Base-by-base conservation (phyloP, 139 green algal genomes). In the Coccomyxa sp. region DNA sequence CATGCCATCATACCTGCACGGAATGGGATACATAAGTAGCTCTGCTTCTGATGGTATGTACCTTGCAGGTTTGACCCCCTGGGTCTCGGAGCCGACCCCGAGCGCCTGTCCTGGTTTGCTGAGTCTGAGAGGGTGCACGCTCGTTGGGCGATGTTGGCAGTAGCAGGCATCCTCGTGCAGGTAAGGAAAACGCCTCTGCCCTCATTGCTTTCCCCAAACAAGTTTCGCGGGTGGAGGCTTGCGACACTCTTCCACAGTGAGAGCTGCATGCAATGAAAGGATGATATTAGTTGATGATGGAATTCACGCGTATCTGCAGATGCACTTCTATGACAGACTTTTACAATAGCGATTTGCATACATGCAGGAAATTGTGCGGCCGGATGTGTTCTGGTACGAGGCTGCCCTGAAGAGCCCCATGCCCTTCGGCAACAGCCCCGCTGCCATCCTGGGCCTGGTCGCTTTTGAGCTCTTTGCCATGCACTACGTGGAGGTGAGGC, bases 91-190 rank as follows among this genome's bases (percentile, higher is more conserved):
- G 82, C 88, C 31, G 87, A 95, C 81, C 88, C 93, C 87, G 84
- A 83, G 30, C 68, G 66, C 60, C 86, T 91, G 31, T 67, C 32
- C 0, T 89, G 81, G 83, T 85, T 83, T 32, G 84, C 81, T 10
- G 82, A 88, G 15, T 60, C 86, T 13, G 91, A 94, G 88, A 88
- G 89, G 31, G 90, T 95, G 85, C 95, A 98, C 88, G 79, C 79
- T 57, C 92, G 95, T 82, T 98, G 94, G 94, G 95, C 95, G 51
- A 98, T 98, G 95, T 87, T 96, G 14, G 95, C 87, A 45, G 93
- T 95, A 51, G 95, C 95, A 13, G 95, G 95, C 74, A 95, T 98
- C 85, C 86, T 98, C 27, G 90, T 84, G 23, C 94, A 95, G 86
- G 93, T 95, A 79, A 77, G 90, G 3, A 28, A 84, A 21, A 79